Base-by-base conservation (phyloP, 257 asterid species). In the Nicotiana knightiana region DNA sequence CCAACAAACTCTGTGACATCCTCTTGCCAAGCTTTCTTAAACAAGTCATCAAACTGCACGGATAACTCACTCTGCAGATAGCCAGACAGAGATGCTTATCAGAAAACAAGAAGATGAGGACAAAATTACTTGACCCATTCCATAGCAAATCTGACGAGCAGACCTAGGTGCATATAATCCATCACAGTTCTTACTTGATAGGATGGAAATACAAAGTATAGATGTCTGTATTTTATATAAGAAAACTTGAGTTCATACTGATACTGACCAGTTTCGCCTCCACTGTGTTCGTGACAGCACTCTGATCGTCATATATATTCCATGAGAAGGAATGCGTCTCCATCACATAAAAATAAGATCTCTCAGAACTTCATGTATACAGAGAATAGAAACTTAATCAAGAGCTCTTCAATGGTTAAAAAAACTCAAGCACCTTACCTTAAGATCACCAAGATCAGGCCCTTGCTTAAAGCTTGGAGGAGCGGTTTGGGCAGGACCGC, bases 1-100 rank as follows among this genome's bases (percentile, higher is more conserved):
- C 80, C 92, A 63, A 66, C 79, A 68, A 82, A 85, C 67, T 85
- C 84, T 77, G 83, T 64, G 84, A 68, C 88, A 87, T 93, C 99
- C 85, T 89, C 97, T 85, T 94, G 97, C 99, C 99, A 96, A 80
- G 97, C 97, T 86, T 90, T 94, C 91, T 89, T 92, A 90, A 96
- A 96, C 83, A 96, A 89, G 87, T 92, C 98, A 88, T 96, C 99
- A 80, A 96, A 92, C 89, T 93, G 97, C 92, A 96, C 90, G 7
- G 98, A 94, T 78, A 94, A 88, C 81, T 92, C 95, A 59, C 90
- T 90, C 97, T 93, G 97, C 97, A 88, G 86, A 86, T 55, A 12
- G 73, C 63, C 70, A 70, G 62, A 81, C 82, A 81, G 73, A 85
- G 62, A 83, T 61, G 57, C 43, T 63, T 68, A 68, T 84, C 80